Base-by-base conservation (phyloP, 2,329 filamentous ascomycete species). In the Monosporascus sp. region DNA sequence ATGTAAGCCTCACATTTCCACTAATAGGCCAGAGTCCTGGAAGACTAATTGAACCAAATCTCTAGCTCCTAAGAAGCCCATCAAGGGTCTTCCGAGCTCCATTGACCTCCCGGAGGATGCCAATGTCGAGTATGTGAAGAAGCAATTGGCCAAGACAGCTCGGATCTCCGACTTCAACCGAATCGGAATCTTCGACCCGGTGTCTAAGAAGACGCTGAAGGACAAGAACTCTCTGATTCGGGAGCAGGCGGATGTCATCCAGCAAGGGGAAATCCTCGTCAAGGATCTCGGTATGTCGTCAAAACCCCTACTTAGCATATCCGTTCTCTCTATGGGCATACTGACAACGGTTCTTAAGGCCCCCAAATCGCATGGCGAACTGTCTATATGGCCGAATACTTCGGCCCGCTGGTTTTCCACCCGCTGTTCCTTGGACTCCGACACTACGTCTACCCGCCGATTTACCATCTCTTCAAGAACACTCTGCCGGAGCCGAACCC, bases 321-420 rank as follows among this genome's bases (percentile, higher is more conserved):
- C 40, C 37, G 26, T 38, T 41, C 43, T 37, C 22, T 45, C 35
- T 52, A 35, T 55, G 49, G 51, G 31, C 49, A 46, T 51, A 7
- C 60, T 69, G 58, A 71, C 57, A 37, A 14, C 24, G 7, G 16
- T 38, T 49, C 8, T 11, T 19, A 43, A 96, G 91, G 94, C 17
- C 83, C 86, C 48, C 94, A 99, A 72, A 87, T 97, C 52, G 85
- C 84, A 58, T 99, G 94, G 94, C 86, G 85, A 59, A 94, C 90
- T 56, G 93, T 97, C 70, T 99, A 93, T 78, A 76, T 97, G 58
- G 86, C 97, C 76, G 94, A 99, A 74, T 99, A 99, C 72, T 74
- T 94, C 60, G 94, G 94, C 4, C 94, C 94, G 6, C 81, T 97
- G 65, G 74, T 97, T 65, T 88, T 97, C 74, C 92, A 97, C 75